These are phyloP conservation scores for Candida nemodendra DNA, from an alignment of 805 yeast species.

Conservation along the genomic window DNA sequence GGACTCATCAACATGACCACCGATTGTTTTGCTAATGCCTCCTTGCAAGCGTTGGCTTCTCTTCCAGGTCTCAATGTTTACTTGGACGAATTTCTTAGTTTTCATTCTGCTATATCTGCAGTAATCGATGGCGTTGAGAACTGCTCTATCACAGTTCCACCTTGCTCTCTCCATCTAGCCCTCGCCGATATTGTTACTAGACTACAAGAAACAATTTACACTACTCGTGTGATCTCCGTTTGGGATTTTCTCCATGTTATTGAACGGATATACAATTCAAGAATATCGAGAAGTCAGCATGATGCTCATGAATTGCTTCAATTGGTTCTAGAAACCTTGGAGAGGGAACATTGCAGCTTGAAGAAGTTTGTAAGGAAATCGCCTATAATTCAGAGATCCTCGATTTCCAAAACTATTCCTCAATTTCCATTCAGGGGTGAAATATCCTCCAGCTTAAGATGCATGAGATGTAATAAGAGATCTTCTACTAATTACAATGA, in stretches of 20 bases:
- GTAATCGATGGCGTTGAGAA: too few species aligned
- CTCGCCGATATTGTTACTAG: slow-evolving; percentile 50
- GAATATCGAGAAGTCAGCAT: slow-evolving; percentile 79
- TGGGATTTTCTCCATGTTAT: slow-evolving; percentile 76
- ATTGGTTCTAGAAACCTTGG: slow-evolving; percentile 72
- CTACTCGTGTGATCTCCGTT: slow-evolving; percentile 59
- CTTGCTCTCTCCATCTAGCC: slow-evolving; percentile 55
- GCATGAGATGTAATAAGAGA: slow-evolving; percentile 61
- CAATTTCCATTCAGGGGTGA: slow-evolving; percentile 74
- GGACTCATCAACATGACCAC: slow-evolving; percentile 81
- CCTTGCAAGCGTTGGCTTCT: slow-evolving; percentile 74
- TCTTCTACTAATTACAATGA: slow-evolving; percentile 60
- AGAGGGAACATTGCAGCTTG: slow-evolving; percentile 55
- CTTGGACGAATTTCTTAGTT: slow-evolving; percentile 41
- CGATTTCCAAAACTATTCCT: slow-evolving; percentile 38
- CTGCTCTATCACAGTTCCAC: slow-evolving; percentile 26
- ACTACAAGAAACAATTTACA: slow-evolving; percentile 60
- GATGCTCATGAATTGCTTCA: slow-evolving; percentile 95
- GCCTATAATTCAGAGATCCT: slow-evolving; percentile 55
- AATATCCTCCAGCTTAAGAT: slow-evolving; percentile 62
- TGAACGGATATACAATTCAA: slow-evolving; percentile 69
- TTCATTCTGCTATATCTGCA: slow-evolving; percentile 20
- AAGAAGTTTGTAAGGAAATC: slow-evolving; percentile 30
- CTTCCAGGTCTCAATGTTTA: slow-evolving; percentile 59
- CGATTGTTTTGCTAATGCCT: slow-evolving; percentile 91